Base-by-base conservation (phyloP, 2,329 filamentous ascomycete genomes). In the Stromatinia cepivora region DNA sequence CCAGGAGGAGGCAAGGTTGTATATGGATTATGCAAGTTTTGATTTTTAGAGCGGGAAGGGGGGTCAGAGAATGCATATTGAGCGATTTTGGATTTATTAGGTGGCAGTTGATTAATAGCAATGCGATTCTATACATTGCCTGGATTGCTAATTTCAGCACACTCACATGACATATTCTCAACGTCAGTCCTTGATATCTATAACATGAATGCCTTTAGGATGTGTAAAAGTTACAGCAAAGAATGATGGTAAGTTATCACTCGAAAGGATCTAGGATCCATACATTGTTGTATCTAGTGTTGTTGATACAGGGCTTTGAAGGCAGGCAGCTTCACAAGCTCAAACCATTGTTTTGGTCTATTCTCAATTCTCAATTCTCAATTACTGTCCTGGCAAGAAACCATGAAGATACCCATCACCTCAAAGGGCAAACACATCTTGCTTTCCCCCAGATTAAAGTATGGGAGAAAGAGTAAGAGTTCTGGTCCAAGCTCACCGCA, bases 1-100 rank as follows among this genome's bases (percentile, higher is more conserved):
- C 39, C 52, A 45, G 17, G 57, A 63, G 25, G 66, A 68, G 36
- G 66, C 66, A 8, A 39, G 66, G 36, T 53, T 68, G 34, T 68
- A 68, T 52, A 63, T 68, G 57, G 46, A 68, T 17, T 68, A 53
- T 39, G 66, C 66, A 53, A 52, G 34, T 42, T 68, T 63, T 53
- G 46, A 68, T 20, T 68, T 31, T 67, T 67, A 52, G 17, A 39
- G 34, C n/a, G n/a, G 20, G 46, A 10, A 39, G 1, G 22, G n/a
- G 31, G 22, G 39, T 50, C 13, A 10, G 5, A 15, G 17, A 25
- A 34, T 62, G 25, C 31, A 62, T 62, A 50, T 62, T 62, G 22
- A 48, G 59, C 22, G 11, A 62, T 25, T 62, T 52, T 39, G 15
- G 31, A 25, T 52, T 5, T 1, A 28, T 39, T 13, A 20, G 31